These are phyloP conservation scores for Verticillium isaacii DNA, from an alignment of 2,329 filamentous ascomycete genomes.

Conservation along the genomic window DNA sequence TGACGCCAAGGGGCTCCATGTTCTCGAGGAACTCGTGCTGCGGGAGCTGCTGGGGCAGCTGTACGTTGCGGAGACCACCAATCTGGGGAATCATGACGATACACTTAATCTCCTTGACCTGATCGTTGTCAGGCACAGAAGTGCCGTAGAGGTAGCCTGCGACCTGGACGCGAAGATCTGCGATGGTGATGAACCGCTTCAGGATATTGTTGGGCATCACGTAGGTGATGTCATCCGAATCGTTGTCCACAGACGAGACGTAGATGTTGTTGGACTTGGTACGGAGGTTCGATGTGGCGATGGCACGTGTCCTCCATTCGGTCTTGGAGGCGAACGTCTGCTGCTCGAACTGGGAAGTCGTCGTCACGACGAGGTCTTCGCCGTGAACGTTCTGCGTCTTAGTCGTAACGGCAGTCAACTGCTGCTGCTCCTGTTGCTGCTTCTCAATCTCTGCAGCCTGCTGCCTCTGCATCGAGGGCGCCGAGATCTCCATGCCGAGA, in stretches of 20 bases:
- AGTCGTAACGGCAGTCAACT: constrained; percentile 94
- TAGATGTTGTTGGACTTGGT: constrained; percentile 98
- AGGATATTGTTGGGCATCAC: constrained; percentile 99
- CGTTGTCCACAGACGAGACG: constrained; percentile 91
- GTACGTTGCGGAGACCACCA: constrained; percentile 85
- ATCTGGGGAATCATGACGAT: constrained; percentile 98
- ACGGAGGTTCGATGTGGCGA: constrained; percentile 91
- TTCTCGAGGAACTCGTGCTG: constrained; percentile 84
- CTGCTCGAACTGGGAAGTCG: constrained; percentile 96
- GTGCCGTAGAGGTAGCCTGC: constrained; percentile 92
- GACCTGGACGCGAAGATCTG: constrained; percentile 93
- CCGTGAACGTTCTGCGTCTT: constrained; percentile 97
- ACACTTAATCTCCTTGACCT: constrained; percentile 93
- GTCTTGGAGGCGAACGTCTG: constrained; percentile 98
- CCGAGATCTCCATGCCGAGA: constrained; percentile 98
- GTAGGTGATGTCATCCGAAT: constrained; percentile 87
- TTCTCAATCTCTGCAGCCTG: constrained; percentile 98
- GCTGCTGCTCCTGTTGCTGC: constrained; percentile 94
- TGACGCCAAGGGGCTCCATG: constrained; percentile 88
- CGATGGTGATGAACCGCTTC: constrained; percentile 96
- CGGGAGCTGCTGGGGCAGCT: constrained; percentile 83
- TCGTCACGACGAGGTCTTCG: constrained; percentile 97
- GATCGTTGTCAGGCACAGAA: constrained; percentile 88
- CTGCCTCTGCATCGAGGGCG: constrained; percentile 95
- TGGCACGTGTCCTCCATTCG: constrained; percentile 94